phyloP scores from a whole-genome alignment of 768 basidiomycete species.

The Kwoniella sp. region DNA sequence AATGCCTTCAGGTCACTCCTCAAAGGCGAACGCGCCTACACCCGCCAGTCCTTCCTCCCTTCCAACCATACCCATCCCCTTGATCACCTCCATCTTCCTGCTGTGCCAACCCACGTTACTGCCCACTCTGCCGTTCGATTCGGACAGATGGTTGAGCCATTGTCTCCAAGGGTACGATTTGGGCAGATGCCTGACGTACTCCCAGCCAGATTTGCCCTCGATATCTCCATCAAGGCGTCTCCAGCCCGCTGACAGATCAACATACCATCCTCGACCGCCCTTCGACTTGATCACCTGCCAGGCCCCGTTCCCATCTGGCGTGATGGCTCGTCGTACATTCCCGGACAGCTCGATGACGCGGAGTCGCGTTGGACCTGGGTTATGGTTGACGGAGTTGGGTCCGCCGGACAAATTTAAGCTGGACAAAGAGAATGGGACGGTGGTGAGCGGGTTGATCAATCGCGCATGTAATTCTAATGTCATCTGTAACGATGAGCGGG shows the following conservation, averaged over 20 bases:
- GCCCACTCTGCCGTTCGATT: slow-evolving; percentile 82
- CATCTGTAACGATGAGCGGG: slow-evolving; percentile 61
- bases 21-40: slow-evolving; percentile 89
- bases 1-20: slow-evolving; percentile 58
- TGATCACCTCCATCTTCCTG: slow-evolving; percentile 93
- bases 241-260: slow-evolving; percentile 84
- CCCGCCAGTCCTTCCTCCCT: slow-evolving; percentile 91
- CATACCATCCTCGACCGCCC: slow-evolving; percentile 92
- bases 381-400: slow-evolving; percentile 19
- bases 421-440: slow-evolving; percentile 69
- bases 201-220: slow-evolving; percentile 5
- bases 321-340: slow-evolving; percentile 60
- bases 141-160: slow-evolving; percentile 68
- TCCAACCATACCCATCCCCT: slow-evolving; percentile 84
- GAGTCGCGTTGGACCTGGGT: slow-evolving; percentile 62
- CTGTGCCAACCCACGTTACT: slow-evolving; percentile 93
- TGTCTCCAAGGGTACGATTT: slow-evolving; percentile 60
- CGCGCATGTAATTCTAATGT: slow-evolving; percentile 71
- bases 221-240: slow-evolving; percentile 4
- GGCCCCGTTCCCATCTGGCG: slow-evolving; percentile 62
- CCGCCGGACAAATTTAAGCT: slow-evolving; percentile 47
- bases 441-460: slow-evolving; percentile 74
- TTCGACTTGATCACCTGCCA: slow-evolving; percentile 91
- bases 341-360: slow-evolving; percentile 82
- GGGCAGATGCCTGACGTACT: slow-evolving; percentile 52